A percentile compares a stretch with the other conserved stretches of the same genome.
These are phyloP conservation scores for Solanum infundibuliforme DNA, from an alignment of 257 asterid genomes.

Conservation along the genomic window DNA sequence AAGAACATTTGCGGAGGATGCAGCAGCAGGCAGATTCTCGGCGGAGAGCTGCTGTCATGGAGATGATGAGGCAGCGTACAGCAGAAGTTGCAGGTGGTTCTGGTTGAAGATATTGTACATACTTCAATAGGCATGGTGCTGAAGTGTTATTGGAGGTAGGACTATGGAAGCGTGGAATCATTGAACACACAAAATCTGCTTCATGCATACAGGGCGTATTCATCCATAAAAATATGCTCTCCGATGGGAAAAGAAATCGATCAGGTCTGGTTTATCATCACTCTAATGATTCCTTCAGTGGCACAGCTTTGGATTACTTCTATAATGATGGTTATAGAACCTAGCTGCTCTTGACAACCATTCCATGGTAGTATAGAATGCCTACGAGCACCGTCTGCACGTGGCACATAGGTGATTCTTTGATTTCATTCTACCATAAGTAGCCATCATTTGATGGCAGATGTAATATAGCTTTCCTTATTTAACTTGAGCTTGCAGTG, in stretches of 20 bases:
- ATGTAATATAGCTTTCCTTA: slow-evolving; percentile 2
- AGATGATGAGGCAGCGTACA: slow-evolving; percentile 96
- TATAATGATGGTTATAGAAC: background rate
- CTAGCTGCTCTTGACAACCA: background rate
- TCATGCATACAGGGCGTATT: background rate
- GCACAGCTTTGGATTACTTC: background rate
- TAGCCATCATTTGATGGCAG: slow-evolving; percentile 7
- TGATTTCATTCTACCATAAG: background rate
- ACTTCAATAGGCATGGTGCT: background rate
- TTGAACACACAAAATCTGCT: background rate
- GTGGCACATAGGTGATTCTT: slow-evolving; percentile 4
- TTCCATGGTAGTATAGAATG: background rate
- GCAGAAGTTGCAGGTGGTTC: slow-evolving; percentile 77
- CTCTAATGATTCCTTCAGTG: background rate
- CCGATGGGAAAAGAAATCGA: background rate
- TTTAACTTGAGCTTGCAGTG: background rate
- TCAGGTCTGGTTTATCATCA: background rate
- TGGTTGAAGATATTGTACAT: slow-evolving; percentile 4
- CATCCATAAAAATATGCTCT: background rate
- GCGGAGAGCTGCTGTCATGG: slow-evolving; percentile 91
- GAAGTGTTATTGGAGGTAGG: background rate
- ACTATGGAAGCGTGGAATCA: background rate
- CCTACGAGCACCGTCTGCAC: background rate
- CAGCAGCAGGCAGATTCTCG: slow-evolving; percentile 94
- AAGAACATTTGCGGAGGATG: slow-evolving; percentile 60